Evolutionary conservation across 257 asterid species (phyloP).

Genomic region (Avicennia marina): DNA sequence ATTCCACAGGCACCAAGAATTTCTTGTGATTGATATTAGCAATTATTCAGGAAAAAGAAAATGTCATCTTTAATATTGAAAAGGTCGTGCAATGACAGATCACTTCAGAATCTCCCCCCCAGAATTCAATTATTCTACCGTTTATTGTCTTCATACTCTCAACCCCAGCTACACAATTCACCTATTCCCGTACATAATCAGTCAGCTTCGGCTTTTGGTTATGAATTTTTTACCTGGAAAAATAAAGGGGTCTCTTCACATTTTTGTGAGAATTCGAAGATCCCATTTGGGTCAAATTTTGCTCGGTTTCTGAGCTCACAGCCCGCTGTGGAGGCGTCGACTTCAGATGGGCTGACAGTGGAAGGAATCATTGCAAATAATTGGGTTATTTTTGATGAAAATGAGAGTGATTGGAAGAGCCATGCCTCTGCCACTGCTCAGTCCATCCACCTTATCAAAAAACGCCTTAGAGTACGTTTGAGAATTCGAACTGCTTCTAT

Average conservation of each 20-base stretch:
- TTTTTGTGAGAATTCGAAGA: conserved; percentile 19
- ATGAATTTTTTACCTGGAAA: conserved; percentile 4
- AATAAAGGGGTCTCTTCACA: conserved; percentile 20
- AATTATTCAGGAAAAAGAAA: conserved; percentile 12
- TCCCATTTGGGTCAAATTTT: conserved; percentile 20
- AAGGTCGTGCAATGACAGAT: conserved; percentile 25
- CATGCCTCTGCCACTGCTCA: conserved; percentile 91
- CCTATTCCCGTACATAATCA: conserved; percentile 15
- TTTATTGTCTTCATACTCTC: conserved; percentile 30
- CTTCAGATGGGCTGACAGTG: conserved; percentile 78
- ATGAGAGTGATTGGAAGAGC: conserved; percentile 83
- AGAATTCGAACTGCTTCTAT: not conserved
- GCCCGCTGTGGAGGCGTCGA: conserved; percentile 57
- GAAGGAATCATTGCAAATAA: conserved; percentile 68
- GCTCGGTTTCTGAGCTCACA: conserved; percentile 43
- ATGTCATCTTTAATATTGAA: conserved; percentile 49
- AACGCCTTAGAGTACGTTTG: conserved; percentile 59
- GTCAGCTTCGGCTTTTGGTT: conserved; percentile 22
- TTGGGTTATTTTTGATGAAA: conserved; percentile 69
- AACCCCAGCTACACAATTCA: conserved; percentile 23
- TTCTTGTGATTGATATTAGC: conserved; percentile 12
- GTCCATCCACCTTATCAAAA: conserved; percentile 80
- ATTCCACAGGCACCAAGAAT: not conserved
- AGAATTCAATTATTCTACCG: conserved; percentile 17
- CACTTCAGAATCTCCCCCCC: conserved; percentile 20